Base-by-base conservation (phyloP, 108 stramenopile species). In the Nitzschia sp. region DNA sequence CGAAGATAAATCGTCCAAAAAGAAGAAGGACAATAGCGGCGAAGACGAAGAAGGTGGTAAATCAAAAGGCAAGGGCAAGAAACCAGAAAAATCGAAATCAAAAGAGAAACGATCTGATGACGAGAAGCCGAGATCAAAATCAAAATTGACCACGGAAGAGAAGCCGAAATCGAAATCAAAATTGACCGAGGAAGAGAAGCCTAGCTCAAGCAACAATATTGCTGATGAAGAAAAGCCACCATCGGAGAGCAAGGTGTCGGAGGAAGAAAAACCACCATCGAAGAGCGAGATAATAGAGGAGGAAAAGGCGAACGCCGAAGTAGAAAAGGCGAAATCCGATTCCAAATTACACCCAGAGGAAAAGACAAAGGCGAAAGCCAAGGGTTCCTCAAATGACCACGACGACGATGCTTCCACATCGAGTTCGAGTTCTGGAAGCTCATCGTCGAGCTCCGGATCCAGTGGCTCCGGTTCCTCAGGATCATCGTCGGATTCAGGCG, bases 361-460 rank as follows among this genome's bases (percentile, higher is more conserved):
- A 11, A 22, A 31, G 23, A 41, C 41, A 36, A 45, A 19, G 13
- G 38, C 60, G 5, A 61, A 61, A 45, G 38, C 11, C 3, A 22
- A 25, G 38, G 41, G 13, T 8, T 32, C 31, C 17, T 11, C n/a
- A 22, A 25, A 61, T 44, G 41, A 61, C 23, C 16, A 34, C 33
- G 60, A 61, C 60, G 2, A 58, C 3, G 33, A 34, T 58, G 32
- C n/a, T 32, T 58, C 57, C 33, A 22, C 48, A 19, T 50, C 48
- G 4, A 50, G 48, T 50, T 50, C 48, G 48, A 50, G 48, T 21
- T 50, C 48, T 22, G 48, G 48, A 50, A 50, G 48, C 19, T n/a
- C 16, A n/a, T 41, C 38, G 6, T 50, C 48, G 4, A 50, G 33
- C 19, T 61, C 60, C 0, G 60, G 33, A 1, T 41, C 38, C 9